These are phyloP conservation scores for Cladosporium oxysporum DNA, from an alignment of 2,329 filamentous ascomycete genomes.

Conservation along the genomic window DNA sequence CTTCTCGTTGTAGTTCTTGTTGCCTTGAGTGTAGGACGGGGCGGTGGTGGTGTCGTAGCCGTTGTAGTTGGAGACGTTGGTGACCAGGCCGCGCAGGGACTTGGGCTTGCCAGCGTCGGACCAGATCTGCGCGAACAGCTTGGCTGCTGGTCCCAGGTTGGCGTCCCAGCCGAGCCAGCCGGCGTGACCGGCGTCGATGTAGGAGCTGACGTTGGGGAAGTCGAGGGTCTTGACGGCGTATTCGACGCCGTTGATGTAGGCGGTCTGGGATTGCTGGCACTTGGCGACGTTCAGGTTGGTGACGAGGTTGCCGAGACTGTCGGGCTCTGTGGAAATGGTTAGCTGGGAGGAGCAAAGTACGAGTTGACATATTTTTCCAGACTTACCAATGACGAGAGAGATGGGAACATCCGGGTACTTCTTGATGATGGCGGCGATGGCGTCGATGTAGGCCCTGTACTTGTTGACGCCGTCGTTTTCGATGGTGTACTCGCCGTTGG, in stretches of 20 bases:
- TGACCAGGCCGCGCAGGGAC: slow-evolving; percentile 55
- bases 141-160: slow-evolving; percentile 56
- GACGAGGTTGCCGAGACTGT: slow-evolving; percentile 63
- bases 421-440: slow-evolving; percentile 55
- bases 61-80: slow-evolving; percentile 63
- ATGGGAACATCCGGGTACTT: slow-evolving; percentile 56
- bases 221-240: slow-evolving; percentile 61
- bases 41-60: slow-evolving; percentile 51
- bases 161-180: slow-evolving; percentile 66
- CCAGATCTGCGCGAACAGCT: slow-evolving; percentile 52
- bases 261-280: slow-evolving; percentile 55
- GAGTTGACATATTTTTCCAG: neutral
- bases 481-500: slow-evolving; percentile 62
- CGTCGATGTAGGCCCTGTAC: slow-evolving; percentile 58
- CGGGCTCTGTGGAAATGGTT: slow-evolving; percentile 57
- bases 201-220: slow-evolving; percentile 63
- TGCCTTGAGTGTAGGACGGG: slow-evolving; percentile 47
- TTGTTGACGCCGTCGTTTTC: slow-evolving; percentile 53
- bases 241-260: slow-evolving; percentile 57
- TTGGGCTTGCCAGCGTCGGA: slow-evolving; percentile 49
- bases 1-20: slow-evolving; percentile 57
- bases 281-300: slow-evolving; percentile 59
- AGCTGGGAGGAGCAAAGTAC: neutral
- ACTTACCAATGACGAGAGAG: slow-evolving; percentile 52
- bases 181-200: slow-evolving; percentile 64